These are phyloP conservation scores for Pulveroboletus sp. DNA, from an alignment of 768 basidiomycete genomes.

Conservation along the genomic window DNA sequence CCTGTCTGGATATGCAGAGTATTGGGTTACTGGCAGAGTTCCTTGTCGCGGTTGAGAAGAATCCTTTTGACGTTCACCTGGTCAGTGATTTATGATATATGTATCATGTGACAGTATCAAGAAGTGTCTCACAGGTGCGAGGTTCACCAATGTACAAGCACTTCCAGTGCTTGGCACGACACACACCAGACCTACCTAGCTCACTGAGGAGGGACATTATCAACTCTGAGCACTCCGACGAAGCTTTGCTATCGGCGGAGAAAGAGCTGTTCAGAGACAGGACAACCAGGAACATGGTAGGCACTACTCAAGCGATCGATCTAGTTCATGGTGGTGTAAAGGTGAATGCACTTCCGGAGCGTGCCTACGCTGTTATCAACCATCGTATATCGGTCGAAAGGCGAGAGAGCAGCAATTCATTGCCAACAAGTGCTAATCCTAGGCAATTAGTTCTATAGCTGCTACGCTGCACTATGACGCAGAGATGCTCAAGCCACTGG, in stretches of 20 bases:
- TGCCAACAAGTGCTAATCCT: not conserved
- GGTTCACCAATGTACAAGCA: slow-evolving; percentile 56
- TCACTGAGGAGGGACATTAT: slow-evolving; percentile 47
- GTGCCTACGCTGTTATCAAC: slow-evolving; percentile 65
- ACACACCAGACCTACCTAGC: slow-evolving; percentile 54
- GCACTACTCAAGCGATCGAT: slow-evolving; percentile 80
- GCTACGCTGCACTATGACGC: slow-evolving; percentile 46
- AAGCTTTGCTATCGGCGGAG: slow-evolving; percentile 51
- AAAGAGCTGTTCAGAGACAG: slow-evolving; percentile 41
- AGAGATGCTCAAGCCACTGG: slow-evolving; percentile 42
- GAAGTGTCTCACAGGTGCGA: slow-evolving; percentile 38
- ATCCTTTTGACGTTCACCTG: slow-evolving; percentile 55
- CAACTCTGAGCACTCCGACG: slow-evolving; percentile 46
- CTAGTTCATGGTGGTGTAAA: slow-evolving; percentile 68
- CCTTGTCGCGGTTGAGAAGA: slow-evolving; percentile 63
- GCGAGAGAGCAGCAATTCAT: slow-evolving; percentile 26
- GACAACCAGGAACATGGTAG: slow-evolving; percentile 44
- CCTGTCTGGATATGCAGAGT: slow-evolving; percentile 40
- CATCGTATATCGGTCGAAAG: slow-evolving; percentile 67
- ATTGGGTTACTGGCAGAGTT: slow-evolving; percentile 79
- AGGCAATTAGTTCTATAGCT: slow-evolving; percentile 32
- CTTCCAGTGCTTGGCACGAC: slow-evolving; percentile 64
- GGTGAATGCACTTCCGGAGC: slow-evolving; percentile 78
- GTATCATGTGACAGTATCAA: not conserved
- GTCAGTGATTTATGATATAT: slow-evolving; percentile 30